Base-by-base conservation (phyloP, 805 yeast species). In the Jamesozyma spencerorum region DNA sequence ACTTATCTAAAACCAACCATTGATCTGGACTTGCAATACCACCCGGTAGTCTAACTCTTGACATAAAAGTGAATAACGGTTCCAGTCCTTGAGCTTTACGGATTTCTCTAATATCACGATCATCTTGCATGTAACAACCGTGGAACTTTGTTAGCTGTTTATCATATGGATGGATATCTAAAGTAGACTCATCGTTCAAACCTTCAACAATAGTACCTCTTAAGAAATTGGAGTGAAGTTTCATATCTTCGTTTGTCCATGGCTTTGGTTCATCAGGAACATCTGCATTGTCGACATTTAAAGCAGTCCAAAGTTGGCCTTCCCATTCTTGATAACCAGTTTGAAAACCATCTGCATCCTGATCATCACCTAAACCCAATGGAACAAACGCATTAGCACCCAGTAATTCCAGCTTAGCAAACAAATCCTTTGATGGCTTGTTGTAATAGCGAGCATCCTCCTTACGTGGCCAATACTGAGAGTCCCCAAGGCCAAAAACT, bases 101-200 rank as follows among this genome's bases (percentile, higher is more conserved):
- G 53, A 84, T 82, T 42, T 90, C 97, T 63, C 97, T 77, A 44
- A 90, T 71, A 64, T 90, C 97, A 69, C 97, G 85, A 62, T 90
- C 97, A 63, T 90, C 97, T 69, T 90, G 97, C 95, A 90, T 86
- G 63, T 90, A 90, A 51, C 87, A 86, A 66, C 97, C 97, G 64
- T 90, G 97, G 77, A 90, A 90, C 66, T 90, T 90, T 50, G 97
- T 87, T 62, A 90, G 65, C 65, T 88, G 97, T 66, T 87, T 94
- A 64, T 87, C 97, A 43, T 76, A 75, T 12, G 96, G 92, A 48
- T 82, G 74, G 49, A 90, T 84, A 13, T 95, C 88, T 48, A 97
- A 96, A 8, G 97, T 90, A 3, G 86, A 71, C 42, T 73, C 72
- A 60, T 90, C 97, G 42, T 62, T 57, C 44, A 90, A 72, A 29